Evolutionary conservation across 495 filamentous ascomycete genomes (phyloP), one percentile per base, ranked within the genome.

Genomic region (Aspergillus funiculosus): DNA sequence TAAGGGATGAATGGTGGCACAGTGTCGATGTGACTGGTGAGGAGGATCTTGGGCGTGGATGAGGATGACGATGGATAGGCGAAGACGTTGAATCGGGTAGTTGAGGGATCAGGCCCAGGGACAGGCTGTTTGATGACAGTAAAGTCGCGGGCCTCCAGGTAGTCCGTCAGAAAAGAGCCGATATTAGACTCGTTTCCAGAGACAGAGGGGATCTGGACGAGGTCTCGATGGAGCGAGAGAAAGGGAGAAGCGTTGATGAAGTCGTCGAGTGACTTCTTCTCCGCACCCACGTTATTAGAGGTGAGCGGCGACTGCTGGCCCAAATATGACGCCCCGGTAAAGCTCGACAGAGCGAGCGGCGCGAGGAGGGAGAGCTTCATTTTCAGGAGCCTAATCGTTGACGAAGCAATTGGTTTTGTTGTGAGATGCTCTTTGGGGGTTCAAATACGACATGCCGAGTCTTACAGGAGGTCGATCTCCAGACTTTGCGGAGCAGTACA

Each of bases 161-260:
- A 86, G 0, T 73, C 54, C 20, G 75, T 72, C 6, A 98, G 74
- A 64, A 82, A 92, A 40, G 70, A 51, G 26, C 80, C 86, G 27
- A 85, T 78, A 2, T 74, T 68, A 51, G 78, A 63, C 57, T 98
- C 92, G 53, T 83, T 74, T 37, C 76, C 74, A n/a, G 80, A 80
- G 52, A 94, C 75, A 6, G 89, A 95, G 29, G 82, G 69, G 37
- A 85, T 83, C 41, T 85, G 68, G 28, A 95, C 77, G 6, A 98
- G 79, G 17, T 76, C 68, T 29, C 80, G 76, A 66, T 96, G 92
- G 5, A 96, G 75, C 13, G 77, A 73, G 41, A 94, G 78, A n/a
- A 96, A 74, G 7, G 68, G 64, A 1, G 64, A 67, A 13, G 43
- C 43, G n/a, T 56, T 51, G 44, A 73, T 68, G 37, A 69, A 45